Evolutionary conservation across 306 rosid species (phyloP).

Genomic region (Aeschynomene evenia): DNA sequence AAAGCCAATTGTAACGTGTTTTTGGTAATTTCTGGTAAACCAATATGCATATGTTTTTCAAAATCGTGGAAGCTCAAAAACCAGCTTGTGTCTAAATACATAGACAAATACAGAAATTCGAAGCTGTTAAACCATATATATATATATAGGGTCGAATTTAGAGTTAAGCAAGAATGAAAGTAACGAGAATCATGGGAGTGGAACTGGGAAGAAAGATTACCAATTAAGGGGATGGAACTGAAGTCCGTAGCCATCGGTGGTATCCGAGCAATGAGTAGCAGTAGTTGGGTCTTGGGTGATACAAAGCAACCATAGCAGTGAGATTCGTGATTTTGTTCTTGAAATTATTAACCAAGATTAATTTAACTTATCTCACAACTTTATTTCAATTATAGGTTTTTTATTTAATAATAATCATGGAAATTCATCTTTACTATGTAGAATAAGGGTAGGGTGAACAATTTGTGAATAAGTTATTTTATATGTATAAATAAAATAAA

Average conservation of each 20-base stretch:
- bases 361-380: too few relatives aligned
- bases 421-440: too few relatives aligned
- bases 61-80: constrained; percentile 2
- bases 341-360: too few relatives aligned
- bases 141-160: not conserved
- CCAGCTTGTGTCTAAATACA: not conserved
- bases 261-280: not conserved
- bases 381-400: too few relatives aligned
- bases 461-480: too few relatives aligned
- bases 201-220: constrained; percentile 39
- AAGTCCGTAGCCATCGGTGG: constrained; percentile 68
- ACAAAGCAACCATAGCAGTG: not conserved
- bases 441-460: too few relatives aligned
- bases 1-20: not conserved
- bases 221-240: constrained; percentile 73
- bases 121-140: not conserved
- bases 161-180: not conserved
- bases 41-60: not conserved
- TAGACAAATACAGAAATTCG: not conserved
- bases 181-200: not conserved
- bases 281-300: not conserved
- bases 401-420: too few relatives aligned
- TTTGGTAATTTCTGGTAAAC: not conserved
- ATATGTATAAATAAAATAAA: too few relatives aligned
- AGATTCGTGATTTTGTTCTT: too few relatives aligned